Evolutionary conservation across 164 flowering plant genomes (phyloP).

Genomic region (Tetrastigma voinierianum): DNA sequence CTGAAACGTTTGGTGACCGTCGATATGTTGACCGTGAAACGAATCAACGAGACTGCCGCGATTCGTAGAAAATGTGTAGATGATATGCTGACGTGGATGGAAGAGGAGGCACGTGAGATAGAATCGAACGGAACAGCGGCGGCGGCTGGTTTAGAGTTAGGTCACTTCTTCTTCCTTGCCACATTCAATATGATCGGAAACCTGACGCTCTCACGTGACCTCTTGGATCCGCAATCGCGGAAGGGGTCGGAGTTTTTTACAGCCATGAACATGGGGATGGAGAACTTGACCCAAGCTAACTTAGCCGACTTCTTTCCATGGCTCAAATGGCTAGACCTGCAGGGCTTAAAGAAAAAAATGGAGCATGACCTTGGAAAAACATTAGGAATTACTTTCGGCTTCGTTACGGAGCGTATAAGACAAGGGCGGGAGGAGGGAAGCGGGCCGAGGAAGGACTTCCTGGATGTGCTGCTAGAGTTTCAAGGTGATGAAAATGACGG

Average conservation of each 20-base stretch:
- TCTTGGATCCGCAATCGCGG: conserved; percentile 26
- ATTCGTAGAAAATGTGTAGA: conserved; percentile 34
- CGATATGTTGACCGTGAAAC: conserved; percentile 34
- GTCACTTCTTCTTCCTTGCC: conserved; percentile 29
- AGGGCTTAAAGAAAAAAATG: conserved; percentile 35
- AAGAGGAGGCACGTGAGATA: conserved; percentile 15
- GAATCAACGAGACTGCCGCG: conserved; percentile 28
- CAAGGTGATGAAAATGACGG: conserved; percentile 34
- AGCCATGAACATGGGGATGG: conserved; percentile 30
- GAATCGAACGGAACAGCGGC: not conserved
- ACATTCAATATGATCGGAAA: conserved; percentile 45
- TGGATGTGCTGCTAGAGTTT: conserved; percentile 47
- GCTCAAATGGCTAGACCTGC: conserved; percentile 34
- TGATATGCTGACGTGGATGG: conserved; percentile 38
- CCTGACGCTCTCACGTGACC: conserved; percentile 40
- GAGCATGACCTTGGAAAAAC: conserved; percentile 34
- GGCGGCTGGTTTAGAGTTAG: conserved; percentile 15
- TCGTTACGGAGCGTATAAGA: conserved; percentile 29
- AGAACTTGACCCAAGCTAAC: conserved; percentile 32
- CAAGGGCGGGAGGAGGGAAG: not conserved
- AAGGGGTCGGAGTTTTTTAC: conserved; percentile 28
- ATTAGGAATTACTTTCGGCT: conserved; percentile 26
- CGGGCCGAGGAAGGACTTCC: conserved; percentile 31
- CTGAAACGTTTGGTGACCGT: conserved; percentile 32
- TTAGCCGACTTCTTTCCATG: conserved; percentile 35